These are phyloP conservation scores for Dispira simplex DNA, from an alignment of 192 early-diverging fungal species.

Conservation along the genomic window DNA sequence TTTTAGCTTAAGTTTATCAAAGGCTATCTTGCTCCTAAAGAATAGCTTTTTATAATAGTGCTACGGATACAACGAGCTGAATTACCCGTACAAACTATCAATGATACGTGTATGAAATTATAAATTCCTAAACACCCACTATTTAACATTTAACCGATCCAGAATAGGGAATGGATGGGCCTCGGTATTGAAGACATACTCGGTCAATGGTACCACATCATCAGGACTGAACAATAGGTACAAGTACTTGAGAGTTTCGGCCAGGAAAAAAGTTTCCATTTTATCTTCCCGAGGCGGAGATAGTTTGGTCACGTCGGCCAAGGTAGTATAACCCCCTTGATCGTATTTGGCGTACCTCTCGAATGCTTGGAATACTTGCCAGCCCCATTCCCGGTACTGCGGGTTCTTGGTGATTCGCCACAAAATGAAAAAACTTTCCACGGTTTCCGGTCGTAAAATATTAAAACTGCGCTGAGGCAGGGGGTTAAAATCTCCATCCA, in stretches of 20 bases:
- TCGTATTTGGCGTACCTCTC: conserved; percentile 46
- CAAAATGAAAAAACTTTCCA: conserved; percentile 66
- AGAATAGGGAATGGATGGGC: conserved; percentile 36
- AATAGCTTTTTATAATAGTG: no score
- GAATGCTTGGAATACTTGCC: conserved; percentile 63
- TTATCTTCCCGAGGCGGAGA: conserved; percentile 36
- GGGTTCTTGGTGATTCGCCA: conserved; percentile 47
- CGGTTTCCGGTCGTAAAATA: conserved; percentile 64
- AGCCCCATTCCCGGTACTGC: conserved; percentile 37
- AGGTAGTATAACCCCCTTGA: conserved; percentile 36
- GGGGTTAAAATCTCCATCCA: conserved; percentile 42
- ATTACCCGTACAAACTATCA: no score
- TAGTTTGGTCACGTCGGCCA: conserved; percentile 38
- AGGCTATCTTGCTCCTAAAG: no score
- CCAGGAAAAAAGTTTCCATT: conserved; percentile 63
- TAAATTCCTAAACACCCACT: no score
- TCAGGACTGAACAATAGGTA: conserved; percentile 42
- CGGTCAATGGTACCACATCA: conserved; percentile 32
- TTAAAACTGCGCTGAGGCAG: conserved; percentile 12
- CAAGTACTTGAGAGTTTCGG: conserved; percentile 58
- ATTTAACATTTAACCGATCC: background rate
- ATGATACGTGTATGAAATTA: no score
- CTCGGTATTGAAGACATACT: conserved; percentile 58
- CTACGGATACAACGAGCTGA: no score
- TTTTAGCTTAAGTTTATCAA: no score